These are phyloP conservation scores for Hymenoscyphus albidus DNA, from an alignment of 2,329 filamentous ascomycete species.

Conservation along the genomic window DNA sequence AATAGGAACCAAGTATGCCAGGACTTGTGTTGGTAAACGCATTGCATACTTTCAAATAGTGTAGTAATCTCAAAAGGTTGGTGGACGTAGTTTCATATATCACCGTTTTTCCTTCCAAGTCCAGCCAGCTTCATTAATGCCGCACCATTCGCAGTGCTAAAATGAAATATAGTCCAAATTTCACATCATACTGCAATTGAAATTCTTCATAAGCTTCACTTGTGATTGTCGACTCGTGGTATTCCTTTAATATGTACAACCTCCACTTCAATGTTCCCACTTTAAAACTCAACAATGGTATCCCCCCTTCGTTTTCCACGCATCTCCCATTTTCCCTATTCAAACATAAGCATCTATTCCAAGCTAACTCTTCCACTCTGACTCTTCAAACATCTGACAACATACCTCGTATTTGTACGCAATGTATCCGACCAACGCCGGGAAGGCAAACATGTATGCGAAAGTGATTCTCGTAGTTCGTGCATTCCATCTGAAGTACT, in stretches of 20 bases:
- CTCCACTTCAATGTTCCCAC: conserved; percentile 24
- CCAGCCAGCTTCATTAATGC: background rate
- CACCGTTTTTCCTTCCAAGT: background rate
- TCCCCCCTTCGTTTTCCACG: conserved; percentile 88
- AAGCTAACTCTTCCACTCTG: background rate
- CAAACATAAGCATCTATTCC: conserved; percentile 23
- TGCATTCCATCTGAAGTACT: conserved; percentile 92
- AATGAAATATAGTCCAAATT: background rate
- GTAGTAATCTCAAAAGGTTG: background rate
- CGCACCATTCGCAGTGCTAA: background rate
- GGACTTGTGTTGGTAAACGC: background rate
- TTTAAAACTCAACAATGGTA: conserved; percentile 71
- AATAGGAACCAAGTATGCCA: background rate
- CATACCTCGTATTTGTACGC: conserved; percentile 81
- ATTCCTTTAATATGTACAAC: conserved; percentile 24
- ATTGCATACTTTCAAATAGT: background rate
- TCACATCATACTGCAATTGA: background rate
- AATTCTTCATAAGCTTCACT: background rate
- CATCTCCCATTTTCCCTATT: conserved; percentile 79
- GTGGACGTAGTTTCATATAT: background rate
- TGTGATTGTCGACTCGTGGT: conserved; percentile 1
- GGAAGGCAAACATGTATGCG: conserved; percentile 71
- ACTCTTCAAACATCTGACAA: conserved; percentile 40
- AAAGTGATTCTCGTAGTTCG: conserved; percentile 77
- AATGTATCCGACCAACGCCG: conserved; percentile 63